Percentiles rank a stretch among this genome's conserved stretches.
Evolutionary conservation across 1,284 basidiomycete genomes (phyloP).

Genomic region (Marasmius fiardii): DNA sequence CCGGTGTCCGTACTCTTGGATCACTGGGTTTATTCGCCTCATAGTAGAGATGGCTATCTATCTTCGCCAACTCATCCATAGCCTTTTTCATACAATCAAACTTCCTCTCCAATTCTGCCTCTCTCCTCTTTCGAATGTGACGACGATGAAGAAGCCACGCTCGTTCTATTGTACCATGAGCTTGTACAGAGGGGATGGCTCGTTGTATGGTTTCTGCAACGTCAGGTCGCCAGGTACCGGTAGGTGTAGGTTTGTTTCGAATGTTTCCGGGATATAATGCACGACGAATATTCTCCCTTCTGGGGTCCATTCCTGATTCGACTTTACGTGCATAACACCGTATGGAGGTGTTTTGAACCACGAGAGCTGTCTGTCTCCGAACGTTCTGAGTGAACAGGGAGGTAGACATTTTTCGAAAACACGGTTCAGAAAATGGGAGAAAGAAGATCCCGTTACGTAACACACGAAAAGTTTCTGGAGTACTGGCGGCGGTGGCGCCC

Average conservation of each 20-base stretch:
- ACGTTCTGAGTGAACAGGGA: conserved; percentile 1
- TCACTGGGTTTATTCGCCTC: conserved; percentile 78
- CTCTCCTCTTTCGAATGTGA: conserved; percentile 65
- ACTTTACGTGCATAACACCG: conserved; percentile 28
- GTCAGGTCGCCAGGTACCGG: conserved; percentile 79
- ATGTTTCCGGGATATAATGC: conserved; percentile 78
- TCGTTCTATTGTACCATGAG: conserved; percentile 91
- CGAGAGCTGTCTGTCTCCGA: background rate
- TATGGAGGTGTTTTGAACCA: conserved; percentile 14
- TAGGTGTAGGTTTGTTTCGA: conserved; percentile 66
- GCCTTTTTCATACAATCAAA: conserved; percentile 75
- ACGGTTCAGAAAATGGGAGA: background rate
- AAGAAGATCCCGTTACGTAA: background rate
- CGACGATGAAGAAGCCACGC: conserved; percentile 87
- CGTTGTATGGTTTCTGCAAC: conserved; percentile 66
- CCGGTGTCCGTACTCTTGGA: conserved; percentile 56
- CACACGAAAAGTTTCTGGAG: too few relatives aligned
- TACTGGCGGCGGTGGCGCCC: too few relatives aligned
- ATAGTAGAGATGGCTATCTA: conserved; percentile 66
- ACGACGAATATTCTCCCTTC: conserved; percentile 71
- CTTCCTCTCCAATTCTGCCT: conserved; percentile 67
- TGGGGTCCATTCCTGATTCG: conserved; percentile 44
- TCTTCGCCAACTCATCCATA: conserved; percentile 73
- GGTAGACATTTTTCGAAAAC: background rate
- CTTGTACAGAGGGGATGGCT: conserved; percentile 81